Percentiles rank a stretch among this genome's conserved stretches.
Evolutionary conservation across 768 basidiomycete genomes (phyloP).

Genomic region (Boletus vinaceobasis): DNA sequence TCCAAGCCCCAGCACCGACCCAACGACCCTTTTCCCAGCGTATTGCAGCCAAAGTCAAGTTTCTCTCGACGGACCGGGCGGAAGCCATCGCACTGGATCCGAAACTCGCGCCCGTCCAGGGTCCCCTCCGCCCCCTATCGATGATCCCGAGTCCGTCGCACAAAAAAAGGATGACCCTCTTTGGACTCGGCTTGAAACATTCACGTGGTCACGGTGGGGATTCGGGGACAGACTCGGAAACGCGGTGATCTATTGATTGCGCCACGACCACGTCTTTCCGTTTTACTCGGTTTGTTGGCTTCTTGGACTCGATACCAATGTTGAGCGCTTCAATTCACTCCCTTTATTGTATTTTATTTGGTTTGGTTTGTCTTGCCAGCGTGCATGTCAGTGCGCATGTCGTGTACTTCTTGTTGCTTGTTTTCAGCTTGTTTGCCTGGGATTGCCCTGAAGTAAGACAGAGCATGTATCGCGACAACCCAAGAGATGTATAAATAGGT

Average conservation of each 20-base stretch:
- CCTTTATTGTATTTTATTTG: background rate
- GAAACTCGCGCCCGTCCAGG: constrained; percentile 33
- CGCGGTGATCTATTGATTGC: background rate
- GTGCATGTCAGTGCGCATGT: constrained; percentile 1
- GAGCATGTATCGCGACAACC: background rate
- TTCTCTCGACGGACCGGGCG: constrained; percentile 23
- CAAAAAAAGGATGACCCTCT: constrained; percentile 16
- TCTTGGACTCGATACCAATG: background rate
- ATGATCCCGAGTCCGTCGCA: constrained; percentile 17
- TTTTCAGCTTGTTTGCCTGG: constrained; percentile 9
- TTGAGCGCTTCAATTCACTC: background rate
- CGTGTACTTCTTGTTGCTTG: constrained; percentile 11
- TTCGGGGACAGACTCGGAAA: background rate
- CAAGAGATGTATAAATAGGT: background rate
- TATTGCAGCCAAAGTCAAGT: constrained; percentile 13
- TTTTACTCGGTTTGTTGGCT: background rate
- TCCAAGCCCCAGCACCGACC: background rate
- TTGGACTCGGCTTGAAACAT: constrained; percentile 19
- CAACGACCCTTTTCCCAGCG: constrained; percentile 9
- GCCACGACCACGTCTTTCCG: background rate
- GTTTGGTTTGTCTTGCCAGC: background rate
- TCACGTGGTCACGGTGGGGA: background rate
- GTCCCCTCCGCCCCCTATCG: constrained; percentile 30
- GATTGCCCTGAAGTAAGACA: background rate
- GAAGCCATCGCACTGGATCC: constrained; percentile 29